Evolutionary conservation across 306 rosid genomes (phyloP).

Genomic region (Vicia villosa): DNA sequence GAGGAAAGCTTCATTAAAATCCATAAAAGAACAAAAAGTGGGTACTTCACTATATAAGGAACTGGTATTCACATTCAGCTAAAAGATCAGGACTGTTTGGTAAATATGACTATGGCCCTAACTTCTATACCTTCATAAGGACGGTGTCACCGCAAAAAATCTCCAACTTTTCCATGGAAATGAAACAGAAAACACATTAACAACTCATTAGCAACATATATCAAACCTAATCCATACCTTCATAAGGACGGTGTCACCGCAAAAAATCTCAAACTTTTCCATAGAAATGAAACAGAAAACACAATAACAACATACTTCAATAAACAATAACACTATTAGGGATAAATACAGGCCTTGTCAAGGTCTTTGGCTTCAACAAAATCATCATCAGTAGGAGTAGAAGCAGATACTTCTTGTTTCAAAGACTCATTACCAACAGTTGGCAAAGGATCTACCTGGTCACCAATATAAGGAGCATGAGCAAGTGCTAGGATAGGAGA

Average conservation of each 20-base stretch:
- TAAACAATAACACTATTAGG: background rate
- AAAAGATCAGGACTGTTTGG: slow-evolving; percentile 18
- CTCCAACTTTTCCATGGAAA: too few relatives aligned
- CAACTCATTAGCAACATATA: too few relatives aligned
- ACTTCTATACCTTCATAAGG: too few relatives aligned
- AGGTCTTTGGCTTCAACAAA: slow-evolving; percentile 49
- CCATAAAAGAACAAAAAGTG: background rate
- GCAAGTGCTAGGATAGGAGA: too few relatives aligned
- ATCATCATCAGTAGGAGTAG: background rate
- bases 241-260: too few relatives aligned
- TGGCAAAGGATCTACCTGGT: slow-evolving; percentile 37
- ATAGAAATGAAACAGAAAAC: too few relatives aligned
- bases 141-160: too few relatives aligned
- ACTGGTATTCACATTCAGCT: slow-evolving; percentile 28
- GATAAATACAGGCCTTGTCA: slow-evolving; percentile 47
- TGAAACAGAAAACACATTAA: too few relatives aligned
- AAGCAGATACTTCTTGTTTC: slow-evolving; percentile 1
- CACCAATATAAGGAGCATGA: background rate
- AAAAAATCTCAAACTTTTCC: too few relatives aligned
- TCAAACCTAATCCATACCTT: too few relatives aligned
- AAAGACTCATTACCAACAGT: slow-evolving; percentile 22
- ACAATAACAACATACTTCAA: too few relatives aligned
- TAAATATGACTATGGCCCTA: slow-evolving; percentile 17
- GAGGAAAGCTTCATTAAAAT: slow-evolving; percentile 26
- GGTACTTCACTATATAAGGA: slow-evolving; percentile 17